These are phyloP conservation scores for Lipomyces yamadae DNA, from an alignment of 805 yeast species.

Conservation along the genomic window DNA sequence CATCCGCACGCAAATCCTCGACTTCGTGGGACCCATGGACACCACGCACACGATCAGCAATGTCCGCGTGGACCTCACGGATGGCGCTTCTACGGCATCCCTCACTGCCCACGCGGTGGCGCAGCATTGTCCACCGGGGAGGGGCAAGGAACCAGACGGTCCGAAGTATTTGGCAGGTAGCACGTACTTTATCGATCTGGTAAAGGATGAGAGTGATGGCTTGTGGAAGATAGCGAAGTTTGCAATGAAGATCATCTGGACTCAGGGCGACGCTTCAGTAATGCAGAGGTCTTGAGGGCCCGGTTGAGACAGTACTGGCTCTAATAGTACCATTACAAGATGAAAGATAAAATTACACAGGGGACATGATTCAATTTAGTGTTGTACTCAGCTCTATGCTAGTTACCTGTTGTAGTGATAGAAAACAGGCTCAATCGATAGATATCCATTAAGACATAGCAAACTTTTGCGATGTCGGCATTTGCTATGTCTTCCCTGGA, in stretches of 20 bases:
- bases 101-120: conserved; percentile 16
- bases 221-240: conserved; percentile 15
- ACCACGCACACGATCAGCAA: conserved; percentile 3
- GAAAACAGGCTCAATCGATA: too few relatives aligned
- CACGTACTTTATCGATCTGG: conserved; percentile 10
- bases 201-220: conserved; percentile 15
- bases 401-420: too few relatives aligned
- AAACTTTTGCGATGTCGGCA: too few relatives aligned
- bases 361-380: too few relatives aligned
- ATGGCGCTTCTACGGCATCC: conserved; percentile 11
- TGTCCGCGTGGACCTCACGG: conserved; percentile 7
- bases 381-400: too few relatives aligned
- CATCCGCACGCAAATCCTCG: not conserved
- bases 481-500: too few relatives aligned
- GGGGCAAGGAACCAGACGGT: conserved; percentile 13
- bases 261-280: not conserved
- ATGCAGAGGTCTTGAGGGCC: not conserved
- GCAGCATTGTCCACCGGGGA: conserved; percentile 13
- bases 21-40: not conserved
- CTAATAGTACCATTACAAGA: too few relatives aligned
- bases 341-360: too few relatives aligned
- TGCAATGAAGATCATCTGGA: conserved; percentile 8
- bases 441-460: too few relatives aligned
- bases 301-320: too few relatives aligned
- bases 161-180: conserved; percentile 3